phyloP scores from a whole-genome alignment of 148 eudicot genomes.

The Amaranthus palmeri region DNA sequence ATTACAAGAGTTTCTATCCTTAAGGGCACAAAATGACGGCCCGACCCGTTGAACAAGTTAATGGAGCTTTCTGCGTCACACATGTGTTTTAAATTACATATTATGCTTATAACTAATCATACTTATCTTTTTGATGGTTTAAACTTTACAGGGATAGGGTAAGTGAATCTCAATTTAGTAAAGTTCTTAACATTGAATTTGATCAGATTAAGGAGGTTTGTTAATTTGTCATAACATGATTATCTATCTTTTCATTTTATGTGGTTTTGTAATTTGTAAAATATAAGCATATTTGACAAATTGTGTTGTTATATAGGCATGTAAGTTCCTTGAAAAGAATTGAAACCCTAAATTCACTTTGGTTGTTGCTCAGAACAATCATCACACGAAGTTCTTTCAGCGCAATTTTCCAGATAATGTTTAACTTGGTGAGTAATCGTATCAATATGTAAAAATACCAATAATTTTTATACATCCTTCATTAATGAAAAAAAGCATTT shows the following conservation, averaged over 20 bases:
- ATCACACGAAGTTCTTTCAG: conserved; percentile 42
- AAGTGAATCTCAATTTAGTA: conserved; percentile 41
- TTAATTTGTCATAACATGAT: background rate
- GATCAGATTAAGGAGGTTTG: conserved; percentile 37
- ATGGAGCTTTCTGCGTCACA: no score
- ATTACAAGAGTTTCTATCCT: no score
- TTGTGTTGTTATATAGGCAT: background rate
- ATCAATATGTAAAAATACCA: background rate
- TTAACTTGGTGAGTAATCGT: conserved; percentile 28
- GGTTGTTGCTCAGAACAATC: conserved; percentile 42
- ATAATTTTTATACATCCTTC: no score
- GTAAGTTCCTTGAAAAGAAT: conserved; percentile 28
- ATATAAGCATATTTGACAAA: background rate
- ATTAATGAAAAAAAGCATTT: no score
- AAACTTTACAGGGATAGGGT: conserved; percentile 35
- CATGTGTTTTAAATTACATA: no score
- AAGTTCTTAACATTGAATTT: conserved; percentile 41
- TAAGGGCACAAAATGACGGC: no score
- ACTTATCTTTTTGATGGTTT: background rate
- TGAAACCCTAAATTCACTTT: conserved; percentile 34
- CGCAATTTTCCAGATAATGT: conserved; percentile 29
- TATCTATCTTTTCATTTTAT: background rate
- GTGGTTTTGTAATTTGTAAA: background rate
- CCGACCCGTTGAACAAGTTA: no score
- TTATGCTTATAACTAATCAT: background rate